Evolutionary conservation across 306 rosid genomes (phyloP).

Genomic region (Aeschynomene evenia): DNA sequence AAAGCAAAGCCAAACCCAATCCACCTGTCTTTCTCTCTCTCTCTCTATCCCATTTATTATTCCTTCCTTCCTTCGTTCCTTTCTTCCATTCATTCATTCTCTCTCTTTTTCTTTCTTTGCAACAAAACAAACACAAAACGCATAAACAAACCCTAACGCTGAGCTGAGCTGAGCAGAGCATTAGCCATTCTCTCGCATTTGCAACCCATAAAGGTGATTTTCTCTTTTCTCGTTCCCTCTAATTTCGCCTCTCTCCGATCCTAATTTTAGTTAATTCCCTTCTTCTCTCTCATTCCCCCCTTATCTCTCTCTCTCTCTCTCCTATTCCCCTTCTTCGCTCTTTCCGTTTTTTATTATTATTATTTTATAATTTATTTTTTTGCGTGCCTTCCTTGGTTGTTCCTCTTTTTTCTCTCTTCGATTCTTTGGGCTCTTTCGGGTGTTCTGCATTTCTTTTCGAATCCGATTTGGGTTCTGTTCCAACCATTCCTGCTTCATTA

Average conservation of each 20-base stretch:
- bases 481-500: slow-evolving; percentile 3
- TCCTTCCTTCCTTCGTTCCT: neutral
- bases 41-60: neutral
- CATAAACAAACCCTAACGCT: slow-evolving; percentile 20
- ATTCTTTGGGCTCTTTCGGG: slow-evolving; percentile 24
- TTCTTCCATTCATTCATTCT: neutral
- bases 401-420: neutral
- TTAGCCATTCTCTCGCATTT: neutral
- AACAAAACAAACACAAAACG: slow-evolving; percentile 16
- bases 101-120: neutral
- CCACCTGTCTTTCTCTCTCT: slow-evolving; percentile 23
- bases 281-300: slow-evolving; percentile 13
- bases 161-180: too few species aligned
- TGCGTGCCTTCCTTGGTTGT: neutral
- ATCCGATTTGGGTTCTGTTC: slow-evolving; percentile 37
- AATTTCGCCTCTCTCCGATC: slow-evolving; percentile 24
- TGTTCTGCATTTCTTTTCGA: slow-evolving; percentile 25
- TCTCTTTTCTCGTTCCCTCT: slow-evolving; percentile 23
- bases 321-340: neutral
- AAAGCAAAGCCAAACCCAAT: slow-evolving; percentile 23
- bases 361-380: neutral
- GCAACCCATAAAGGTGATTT: slow-evolving; percentile 33
- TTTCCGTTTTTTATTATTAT: neutral
- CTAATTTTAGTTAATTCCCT: slow-evolving; percentile 24
- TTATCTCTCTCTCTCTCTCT: too few species aligned